Base-by-base conservation (phyloP, 1,139 yeast genomes). In the Schwanniomyces etchellsii region DNA sequence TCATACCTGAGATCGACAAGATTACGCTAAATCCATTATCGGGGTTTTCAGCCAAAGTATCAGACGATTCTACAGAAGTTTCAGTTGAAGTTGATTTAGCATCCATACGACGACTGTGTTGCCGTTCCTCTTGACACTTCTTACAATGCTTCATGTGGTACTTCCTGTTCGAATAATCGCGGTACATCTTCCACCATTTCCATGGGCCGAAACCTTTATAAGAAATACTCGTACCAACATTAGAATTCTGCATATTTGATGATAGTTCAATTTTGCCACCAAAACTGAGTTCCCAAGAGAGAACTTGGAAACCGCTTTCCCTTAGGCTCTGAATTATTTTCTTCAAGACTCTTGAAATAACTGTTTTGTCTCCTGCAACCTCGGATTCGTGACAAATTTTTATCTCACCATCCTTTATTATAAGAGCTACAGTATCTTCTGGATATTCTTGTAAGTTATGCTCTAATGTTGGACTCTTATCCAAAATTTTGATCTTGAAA, bases 1-100 rank as follows among this genome's bases (percentile, higher is more conserved):
- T 68, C 85, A 80, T 78, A 2, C 83, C 86, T 4, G 69, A 66
- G 28, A 81, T 60, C 4, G 77, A 57, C 34, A 74, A 69, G 1
- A 74, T 68, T 0, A 81, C 86, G 31, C 70, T 43, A 33, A 40
- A 62, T 32, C 63, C 70, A 15, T 47, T 48, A 9, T 40, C 45
- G 0, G 48, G 42, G 4, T 42, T 44, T 6, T 45, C 57, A n/a
- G 60, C 58, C 10, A 53, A 54, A 1, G 66, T 57, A 27, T 50
- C 55, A 5, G 55, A 29, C 1, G 53, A 44, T 4, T 20, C 20
- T n/a, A n/a, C n/a, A n/a, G n/a, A n/a, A n/a, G n/a, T n/a, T 7
- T 39, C 40, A 5, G 35, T 10, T 14, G 14, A 6, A 5, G 11
- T 23, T 18, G 21, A 18, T 18, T n/a, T 18, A 7, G 21, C 21